These are phyloP conservation scores for Austroboletus rostrupii DNA, from an alignment of 1,284 basidiomycete species.

Conservation along the genomic window DNA sequence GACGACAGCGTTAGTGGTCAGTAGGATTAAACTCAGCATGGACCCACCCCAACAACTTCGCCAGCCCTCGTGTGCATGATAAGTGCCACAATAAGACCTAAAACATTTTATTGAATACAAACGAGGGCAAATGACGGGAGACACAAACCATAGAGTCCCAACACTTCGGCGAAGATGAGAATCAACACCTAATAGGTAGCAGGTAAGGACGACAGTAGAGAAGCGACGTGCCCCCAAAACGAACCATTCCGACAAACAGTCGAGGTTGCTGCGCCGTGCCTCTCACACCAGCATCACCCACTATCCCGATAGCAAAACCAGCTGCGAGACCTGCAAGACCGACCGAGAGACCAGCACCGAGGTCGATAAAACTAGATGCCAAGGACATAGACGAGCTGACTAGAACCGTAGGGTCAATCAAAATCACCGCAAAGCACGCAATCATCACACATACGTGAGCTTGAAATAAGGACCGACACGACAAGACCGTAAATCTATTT, in stretches of 20 bases:
- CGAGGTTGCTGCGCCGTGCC: conserved; percentile 89
- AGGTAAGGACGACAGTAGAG: conserved; percentile 8
- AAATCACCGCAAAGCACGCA: conserved; percentile 24
- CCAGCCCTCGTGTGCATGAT: conserved; percentile 77
- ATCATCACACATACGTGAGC: conserved; percentile 55
- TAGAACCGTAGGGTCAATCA: conserved; percentile 30
- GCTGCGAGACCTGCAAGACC: conserved; percentile 88
- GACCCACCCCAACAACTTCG: conserved; percentile 26
- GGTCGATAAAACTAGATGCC: conserved; percentile 84
- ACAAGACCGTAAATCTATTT: conserved; percentile 83
- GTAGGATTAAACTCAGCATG: background rate
- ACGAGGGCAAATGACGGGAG: background rate
- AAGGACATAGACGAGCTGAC: conserved; percentile 58
- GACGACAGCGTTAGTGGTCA: background rate
- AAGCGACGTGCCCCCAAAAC: conserved; percentile 11
- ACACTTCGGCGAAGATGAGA: conserved; percentile 83
- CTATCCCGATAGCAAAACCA: conserved; percentile 91
- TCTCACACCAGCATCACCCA: conserved; percentile 92
- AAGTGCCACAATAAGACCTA: conserved; percentile 82
- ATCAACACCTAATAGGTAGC: conserved; percentile 49
- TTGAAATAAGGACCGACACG: conserved; percentile 85
- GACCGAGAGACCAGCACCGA: conserved; percentile 85
- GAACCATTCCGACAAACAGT: conserved; percentile 85
- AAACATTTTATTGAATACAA: background rate
- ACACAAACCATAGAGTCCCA: conserved; percentile 67